Conservation (phyloP, 2,329 filamentous ascomycete species). For the Phialophora expanda region DNA sequence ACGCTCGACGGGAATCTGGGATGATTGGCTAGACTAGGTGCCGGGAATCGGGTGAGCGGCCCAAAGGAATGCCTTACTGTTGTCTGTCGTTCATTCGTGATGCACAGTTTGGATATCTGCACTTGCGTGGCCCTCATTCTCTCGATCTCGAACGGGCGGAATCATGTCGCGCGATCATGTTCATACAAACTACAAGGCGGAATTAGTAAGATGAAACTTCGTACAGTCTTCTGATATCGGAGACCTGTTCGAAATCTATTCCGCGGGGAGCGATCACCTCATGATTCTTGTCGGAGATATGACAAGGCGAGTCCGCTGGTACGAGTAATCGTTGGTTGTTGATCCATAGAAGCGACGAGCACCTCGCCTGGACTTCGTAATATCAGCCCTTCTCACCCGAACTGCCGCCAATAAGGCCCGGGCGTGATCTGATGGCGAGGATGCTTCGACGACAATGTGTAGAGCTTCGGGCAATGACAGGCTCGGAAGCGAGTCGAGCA, state of each 20-base stretch:
- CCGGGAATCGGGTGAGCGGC: not conserved
- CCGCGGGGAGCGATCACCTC: conserved; percentile 79
- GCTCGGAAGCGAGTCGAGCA: not conserved
- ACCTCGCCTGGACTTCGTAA: conserved; percentile 51
- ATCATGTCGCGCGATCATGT: conserved; percentile 79
- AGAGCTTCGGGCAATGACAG: not conserved
- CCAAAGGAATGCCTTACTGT: conserved; percentile 50
- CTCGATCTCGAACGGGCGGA: conserved; percentile 71
- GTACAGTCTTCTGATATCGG: conserved; percentile 74
- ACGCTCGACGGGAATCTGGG: not conserved
- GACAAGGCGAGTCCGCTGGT: conserved; percentile 81
- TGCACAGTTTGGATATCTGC: conserved; percentile 75
- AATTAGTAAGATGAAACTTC: not conserved
- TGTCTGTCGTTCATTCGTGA: conserved; percentile 91
- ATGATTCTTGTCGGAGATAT: conserved; percentile 78
- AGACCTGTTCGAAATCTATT: conserved; percentile 81
- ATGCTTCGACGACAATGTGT: not conserved
- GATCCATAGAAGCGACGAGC: conserved; percentile 77
- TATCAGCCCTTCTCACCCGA: not conserved
- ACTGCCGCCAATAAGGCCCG: not conserved
- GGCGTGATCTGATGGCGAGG: not conserved
- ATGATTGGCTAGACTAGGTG: conserved; percentile 8
- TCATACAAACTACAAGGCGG: conserved; percentile 74
- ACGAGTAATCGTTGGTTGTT: conserved; percentile 73
- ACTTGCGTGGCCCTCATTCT: conserved; percentile 68